Conservation (phyloP, 257 asterid genomes). For the Primulina eburnea region DNA sequence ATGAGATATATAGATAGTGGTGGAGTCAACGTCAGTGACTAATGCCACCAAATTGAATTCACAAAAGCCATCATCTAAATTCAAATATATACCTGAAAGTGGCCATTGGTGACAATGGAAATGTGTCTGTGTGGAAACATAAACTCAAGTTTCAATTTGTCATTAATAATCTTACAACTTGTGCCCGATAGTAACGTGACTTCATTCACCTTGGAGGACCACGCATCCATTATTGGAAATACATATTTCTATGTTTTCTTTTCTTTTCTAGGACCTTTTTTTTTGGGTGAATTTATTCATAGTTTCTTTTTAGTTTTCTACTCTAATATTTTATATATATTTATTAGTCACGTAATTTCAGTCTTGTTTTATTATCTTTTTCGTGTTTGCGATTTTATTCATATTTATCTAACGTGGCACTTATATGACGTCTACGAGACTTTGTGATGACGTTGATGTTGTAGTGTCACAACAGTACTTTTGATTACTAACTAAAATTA, state of each 20-base stretch:
- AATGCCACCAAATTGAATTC: constrained; percentile 39
- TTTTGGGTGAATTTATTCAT: neutral
- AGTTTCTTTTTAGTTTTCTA: neutral
- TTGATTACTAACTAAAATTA: too few relatives aligned
- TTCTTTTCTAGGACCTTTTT: too few relatives aligned
- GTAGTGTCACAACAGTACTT: too few relatives aligned
- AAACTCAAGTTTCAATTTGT: constrained; percentile 27
- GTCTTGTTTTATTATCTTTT: too few relatives aligned
- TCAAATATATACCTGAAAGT: constrained; percentile 16
- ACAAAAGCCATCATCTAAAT: constrained; percentile 39
- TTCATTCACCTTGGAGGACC: constrained; percentile 27
- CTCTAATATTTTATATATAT: neutral
- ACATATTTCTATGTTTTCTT: neutral
- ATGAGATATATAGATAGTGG: constrained; percentile 25
- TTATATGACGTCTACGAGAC: too few relatives aligned
- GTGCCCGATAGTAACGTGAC: constrained; percentile 12
- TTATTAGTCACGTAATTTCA: too few relatives aligned
- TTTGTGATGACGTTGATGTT: too few relatives aligned
- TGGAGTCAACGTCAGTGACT: constrained; percentile 51
- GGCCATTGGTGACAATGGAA: constrained; percentile 30
- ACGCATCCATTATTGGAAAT: constrained; percentile 28
- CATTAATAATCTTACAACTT: constrained; percentile 32
- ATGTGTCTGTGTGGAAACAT: constrained; percentile 17
- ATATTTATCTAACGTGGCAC: too few relatives aligned
- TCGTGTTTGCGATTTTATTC: too few relatives aligned